phyloP scores from a whole-genome alignment of 2,329 filamentous ascomycete species.

The Colletotrichum aenigma region DNA sequence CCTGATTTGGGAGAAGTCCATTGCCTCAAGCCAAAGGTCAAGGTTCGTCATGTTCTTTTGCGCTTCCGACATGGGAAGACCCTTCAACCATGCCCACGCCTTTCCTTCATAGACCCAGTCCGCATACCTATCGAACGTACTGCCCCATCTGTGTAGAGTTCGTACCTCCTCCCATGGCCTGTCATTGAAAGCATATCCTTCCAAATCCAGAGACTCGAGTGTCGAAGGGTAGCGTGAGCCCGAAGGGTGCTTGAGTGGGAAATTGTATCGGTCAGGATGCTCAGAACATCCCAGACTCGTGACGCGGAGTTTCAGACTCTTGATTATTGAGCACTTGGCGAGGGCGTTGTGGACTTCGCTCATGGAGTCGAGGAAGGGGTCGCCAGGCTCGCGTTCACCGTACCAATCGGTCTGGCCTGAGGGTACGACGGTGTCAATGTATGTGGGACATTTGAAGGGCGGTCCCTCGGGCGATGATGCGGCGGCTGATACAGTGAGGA shows the following conservation, averaged over 20 bases:
- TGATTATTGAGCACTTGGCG: background rate
- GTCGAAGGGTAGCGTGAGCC: background rate
- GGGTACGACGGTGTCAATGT: constrained; percentile 4
- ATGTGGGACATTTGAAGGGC: background rate
- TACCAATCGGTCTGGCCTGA: background rate
- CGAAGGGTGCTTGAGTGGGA: background rate
- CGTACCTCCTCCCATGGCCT: background rate
- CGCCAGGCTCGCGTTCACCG: background rate
- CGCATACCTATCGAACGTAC: background rate
- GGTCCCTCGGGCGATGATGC: background rate
- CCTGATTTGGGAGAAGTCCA: constrained; percentile 4
- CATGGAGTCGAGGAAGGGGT: background rate
- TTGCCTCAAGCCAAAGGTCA: constrained; percentile 5
- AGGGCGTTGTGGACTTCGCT: background rate
- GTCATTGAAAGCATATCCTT: constrained; percentile 1
- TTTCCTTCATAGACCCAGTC: background rate
- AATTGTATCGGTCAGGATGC: background rate
- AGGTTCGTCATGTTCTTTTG: constrained; percentile 1
- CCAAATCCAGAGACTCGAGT: background rate
- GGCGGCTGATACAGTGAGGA: background rate
- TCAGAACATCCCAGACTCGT: background rate
- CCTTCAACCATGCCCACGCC: background rate
- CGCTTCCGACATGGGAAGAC: background rate
- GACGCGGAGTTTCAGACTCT: constrained; percentile 5
- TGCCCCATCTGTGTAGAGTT: background rate